These are phyloP conservation scores for Colletotrichum orchidophilum DNA, from an alignment of 2,329 filamentous ascomycete species.

Conservation along the genomic window DNA sequence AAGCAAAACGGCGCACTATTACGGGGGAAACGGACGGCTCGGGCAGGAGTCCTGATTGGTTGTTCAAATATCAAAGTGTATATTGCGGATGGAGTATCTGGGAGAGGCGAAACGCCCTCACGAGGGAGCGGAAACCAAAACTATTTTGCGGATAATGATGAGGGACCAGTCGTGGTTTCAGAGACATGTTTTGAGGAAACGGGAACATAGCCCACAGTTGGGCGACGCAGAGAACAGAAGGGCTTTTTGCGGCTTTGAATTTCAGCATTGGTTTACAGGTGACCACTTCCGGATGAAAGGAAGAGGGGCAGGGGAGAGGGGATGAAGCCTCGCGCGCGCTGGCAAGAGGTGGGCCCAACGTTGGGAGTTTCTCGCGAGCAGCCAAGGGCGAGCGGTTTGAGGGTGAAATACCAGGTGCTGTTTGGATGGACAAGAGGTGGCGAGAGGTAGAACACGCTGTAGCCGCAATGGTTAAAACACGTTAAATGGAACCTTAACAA, in stretches of 20 bases:
- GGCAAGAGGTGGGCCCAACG: neutral
- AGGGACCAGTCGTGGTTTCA: neutral
- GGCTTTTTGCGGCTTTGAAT: neutral
- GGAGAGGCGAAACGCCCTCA: neutral
- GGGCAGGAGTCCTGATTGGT: slow-evolving; percentile 10
- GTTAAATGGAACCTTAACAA: slow-evolving; percentile 2
- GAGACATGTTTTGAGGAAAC: slow-evolving; percentile 11
- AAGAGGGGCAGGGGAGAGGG: neutral
- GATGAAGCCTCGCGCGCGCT: neutral
- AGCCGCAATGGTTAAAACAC: slow-evolving; percentile 22
- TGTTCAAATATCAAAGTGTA: slow-evolving; percentile 5
- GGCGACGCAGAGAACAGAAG: slow-evolving; percentile 13
- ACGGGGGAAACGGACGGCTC: slow-evolving; percentile 16
- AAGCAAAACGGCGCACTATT: slow-evolving; percentile 21
- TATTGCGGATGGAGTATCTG: slow-evolving; percentile 14
- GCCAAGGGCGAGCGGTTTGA: neutral
- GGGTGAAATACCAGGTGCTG: slow-evolving; percentile 5
- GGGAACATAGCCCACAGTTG: neutral
- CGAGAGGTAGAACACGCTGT: slow-evolving; percentile 29
- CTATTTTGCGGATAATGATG: slow-evolving; percentile 8
- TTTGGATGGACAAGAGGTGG: slow-evolving; percentile 23
- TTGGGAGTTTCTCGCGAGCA: neutral
- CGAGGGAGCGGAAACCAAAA: neutral
- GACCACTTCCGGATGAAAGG: neutral
- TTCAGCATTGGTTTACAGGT: neutral